These are phyloP conservation scores for Clavariopsis aquatica DNA, from an alignment of 495 filamentous ascomycete species.

Conservation along the genomic window DNA sequence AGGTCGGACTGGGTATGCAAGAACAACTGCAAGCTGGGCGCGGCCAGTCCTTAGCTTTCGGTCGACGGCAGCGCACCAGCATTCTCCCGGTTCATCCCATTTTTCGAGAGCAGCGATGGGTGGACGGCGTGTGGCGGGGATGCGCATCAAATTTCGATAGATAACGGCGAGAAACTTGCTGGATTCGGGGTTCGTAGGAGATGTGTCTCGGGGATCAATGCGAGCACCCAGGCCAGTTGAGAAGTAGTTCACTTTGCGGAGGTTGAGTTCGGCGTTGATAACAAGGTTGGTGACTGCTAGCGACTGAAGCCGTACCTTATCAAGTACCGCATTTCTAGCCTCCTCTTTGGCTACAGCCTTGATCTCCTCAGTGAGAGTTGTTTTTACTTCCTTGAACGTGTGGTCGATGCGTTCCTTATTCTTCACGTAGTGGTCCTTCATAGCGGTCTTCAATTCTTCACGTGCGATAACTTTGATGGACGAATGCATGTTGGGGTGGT, in stretches of 20 bases:
- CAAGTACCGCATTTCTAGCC: constrained; percentile 1
- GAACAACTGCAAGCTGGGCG: constrained; percentile 53
- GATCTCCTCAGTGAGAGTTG: constrained; percentile 8
- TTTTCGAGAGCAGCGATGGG: constrained; percentile 52
- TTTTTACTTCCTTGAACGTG: background rate
- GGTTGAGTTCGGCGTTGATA: constrained; percentile 31
- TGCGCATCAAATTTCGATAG: constrained; percentile 8
- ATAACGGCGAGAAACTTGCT: background rate
- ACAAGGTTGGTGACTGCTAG: constrained; percentile 35
- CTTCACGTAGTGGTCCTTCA: constrained; percentile 40
- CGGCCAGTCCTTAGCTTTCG: constrained; percentile 23
- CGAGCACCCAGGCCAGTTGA: constrained; percentile 38
- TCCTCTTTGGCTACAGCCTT: constrained; percentile 3
- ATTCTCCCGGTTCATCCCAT: constrained; percentile 66
- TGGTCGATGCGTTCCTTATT: constrained; percentile 8
- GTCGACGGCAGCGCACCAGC: constrained; percentile 61
- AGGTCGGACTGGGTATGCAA: constrained; percentile 53
- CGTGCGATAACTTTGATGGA: constrained; percentile 39
- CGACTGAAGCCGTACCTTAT: constrained; percentile 24
- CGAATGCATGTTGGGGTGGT: background rate
- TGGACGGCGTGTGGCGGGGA: constrained; percentile 33
- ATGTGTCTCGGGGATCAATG: constrained; percentile 41
- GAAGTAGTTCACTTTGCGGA: constrained; percentile 44
- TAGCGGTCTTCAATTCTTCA: constrained; percentile 41
- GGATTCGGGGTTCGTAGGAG: constrained; percentile 22